These are phyloP conservation scores for Tylopilus rubrobrunneus DNA, from an alignment of 768 basidiomycete genomes.

Conservation along the genomic window DNA sequence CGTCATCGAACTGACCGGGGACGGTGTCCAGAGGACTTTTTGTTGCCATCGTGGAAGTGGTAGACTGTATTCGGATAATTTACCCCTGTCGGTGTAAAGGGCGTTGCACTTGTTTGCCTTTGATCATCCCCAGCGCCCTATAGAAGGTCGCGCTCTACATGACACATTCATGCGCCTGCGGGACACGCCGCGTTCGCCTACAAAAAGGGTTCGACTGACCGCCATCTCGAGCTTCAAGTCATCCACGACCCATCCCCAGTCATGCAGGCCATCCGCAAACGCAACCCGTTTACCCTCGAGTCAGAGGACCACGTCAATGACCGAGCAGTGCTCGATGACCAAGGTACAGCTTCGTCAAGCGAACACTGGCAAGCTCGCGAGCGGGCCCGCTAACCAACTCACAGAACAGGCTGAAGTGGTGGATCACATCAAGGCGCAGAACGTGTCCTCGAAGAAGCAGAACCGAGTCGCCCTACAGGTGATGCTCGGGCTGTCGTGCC, in stretches of 20 bases:
- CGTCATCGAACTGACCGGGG: slow-evolving; percentile 63
- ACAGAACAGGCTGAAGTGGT: slow-evolving; percentile 64
- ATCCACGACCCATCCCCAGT: neutral
- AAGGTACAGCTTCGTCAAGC: slow-evolving; percentile 35
- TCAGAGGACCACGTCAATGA: slow-evolving; percentile 32
- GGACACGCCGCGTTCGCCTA: neutral
- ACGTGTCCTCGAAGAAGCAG: slow-evolving; percentile 39
- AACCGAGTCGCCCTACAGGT: slow-evolving; percentile 39
- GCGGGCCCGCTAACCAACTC: neutral
- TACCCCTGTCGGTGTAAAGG: slow-evolving; percentile 7
- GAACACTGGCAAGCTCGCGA: neutral
- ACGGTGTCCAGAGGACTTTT: slow-evolving; percentile 29
- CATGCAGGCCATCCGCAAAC: slow-evolving; percentile 38
- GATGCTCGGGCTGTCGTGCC: slow-evolving; percentile 41
- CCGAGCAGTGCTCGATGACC: slow-evolving; percentile 45
- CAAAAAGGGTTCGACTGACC: slow-evolving; percentile 4
- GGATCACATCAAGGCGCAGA: slow-evolving; percentile 42
- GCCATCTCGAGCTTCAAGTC: neutral
- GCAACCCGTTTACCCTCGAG: slow-evolving; percentile 41
- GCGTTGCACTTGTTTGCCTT: no score
- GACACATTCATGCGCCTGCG: neutral
- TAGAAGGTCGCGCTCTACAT: neutral
- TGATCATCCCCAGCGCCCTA: no score
- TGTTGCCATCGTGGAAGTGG: slow-evolving; percentile 17
- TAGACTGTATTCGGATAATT: slow-evolving; percentile 7